Percentiles rank a stretch among this genome's conserved stretches.
These are phyloP conservation scores for Wickerhamiella spandovensis DNA, from an alignment of 805 yeast genomes.

Conservation along the genomic window DNA sequence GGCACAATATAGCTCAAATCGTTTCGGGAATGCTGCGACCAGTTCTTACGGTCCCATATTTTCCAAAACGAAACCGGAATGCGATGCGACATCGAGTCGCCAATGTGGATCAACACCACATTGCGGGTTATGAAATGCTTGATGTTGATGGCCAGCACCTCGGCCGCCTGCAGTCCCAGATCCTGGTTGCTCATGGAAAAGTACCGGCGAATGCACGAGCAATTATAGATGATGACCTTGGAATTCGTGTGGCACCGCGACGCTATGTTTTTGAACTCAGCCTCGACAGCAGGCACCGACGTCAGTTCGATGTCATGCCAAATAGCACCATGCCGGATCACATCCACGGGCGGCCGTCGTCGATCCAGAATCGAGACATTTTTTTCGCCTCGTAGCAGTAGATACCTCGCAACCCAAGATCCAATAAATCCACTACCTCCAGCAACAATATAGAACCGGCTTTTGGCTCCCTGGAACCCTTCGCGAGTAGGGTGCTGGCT, in stretches of 20 bases:
- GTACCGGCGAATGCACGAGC: constrained; percentile 14
- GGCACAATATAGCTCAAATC: constrained; percentile 5
- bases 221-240: constrained; percentile 15
- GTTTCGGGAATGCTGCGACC: constrained; percentile 6
- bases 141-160: constrained; percentile 11
- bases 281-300: constrained; percentile 6
- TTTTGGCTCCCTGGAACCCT: constrained; percentile 3
- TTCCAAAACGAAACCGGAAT: constrained; percentile 12
- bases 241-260: constrained; percentile 3
- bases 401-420: constrained; percentile 22
- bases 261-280: constrained; percentile 6
- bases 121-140: constrained; percentile 2
- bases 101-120: constrained; percentile 13
- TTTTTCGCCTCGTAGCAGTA: constrained; percentile 18
- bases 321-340: constrained; percentile 17
- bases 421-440: constrained; percentile 24
- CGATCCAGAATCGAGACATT: constrained; percentile 16
- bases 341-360: constrained; percentile 17
- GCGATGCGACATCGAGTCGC: constrained; percentile 18
- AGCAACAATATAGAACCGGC: constrained; percentile 17
- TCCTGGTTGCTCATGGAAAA: constrained; percentile 20
- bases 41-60: constrained; percentile 6
- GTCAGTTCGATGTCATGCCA: constrained; percentile 11
- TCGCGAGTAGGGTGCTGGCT: constrained; percentile 12
- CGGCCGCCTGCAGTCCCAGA: constrained; percentile 17